Conservation (phyloP, 345 rosid species). For the Geranium brycei region DNA sequence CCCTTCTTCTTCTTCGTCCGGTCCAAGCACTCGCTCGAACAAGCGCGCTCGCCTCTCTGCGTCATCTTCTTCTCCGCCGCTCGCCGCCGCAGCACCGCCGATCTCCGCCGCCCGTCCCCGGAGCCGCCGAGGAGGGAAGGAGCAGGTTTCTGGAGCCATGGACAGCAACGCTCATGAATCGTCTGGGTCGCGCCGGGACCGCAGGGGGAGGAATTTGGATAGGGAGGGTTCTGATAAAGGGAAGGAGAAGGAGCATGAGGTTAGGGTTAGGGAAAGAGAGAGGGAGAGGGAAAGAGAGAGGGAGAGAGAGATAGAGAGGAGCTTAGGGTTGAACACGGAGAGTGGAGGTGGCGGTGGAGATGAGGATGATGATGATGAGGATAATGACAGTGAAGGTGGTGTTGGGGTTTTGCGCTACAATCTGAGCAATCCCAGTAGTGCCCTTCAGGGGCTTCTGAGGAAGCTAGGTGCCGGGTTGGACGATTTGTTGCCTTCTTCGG, state of each 20-base stretch:
- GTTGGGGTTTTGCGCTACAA: slow-evolving; percentile 72
- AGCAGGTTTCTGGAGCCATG: slow-evolving; percentile 23
- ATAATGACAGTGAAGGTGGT: slow-evolving; percentile 79
- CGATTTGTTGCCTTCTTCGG: slow-evolving; percentile 76
- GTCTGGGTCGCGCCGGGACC: slow-evolving; percentile 55
- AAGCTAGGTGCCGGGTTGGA: slow-evolving; percentile 97
- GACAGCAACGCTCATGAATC: slow-evolving; percentile 56
- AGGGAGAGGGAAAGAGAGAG: background rate
- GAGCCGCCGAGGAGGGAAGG: background rate
- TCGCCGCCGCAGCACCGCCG: background rate
- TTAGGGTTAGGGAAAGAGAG: slow-evolving; percentile 24
- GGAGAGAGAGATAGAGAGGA: slow-evolving; percentile 19
- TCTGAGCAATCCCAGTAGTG: slow-evolving; percentile 85
- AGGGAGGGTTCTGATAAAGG: slow-evolving; percentile 48
- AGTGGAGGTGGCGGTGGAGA: slow-evolving; percentile 13
- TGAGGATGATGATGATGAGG: slow-evolving; percentile 33
- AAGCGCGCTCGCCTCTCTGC: slow-evolving; percentile 59
- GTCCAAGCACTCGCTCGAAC: slow-evolving; percentile 34
- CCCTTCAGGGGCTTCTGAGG: slow-evolving; percentile 78
- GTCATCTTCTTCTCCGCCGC: slow-evolving; percentile 18
- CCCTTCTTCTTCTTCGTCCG: slow-evolving; percentile 65
- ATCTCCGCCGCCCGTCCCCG: background rate
- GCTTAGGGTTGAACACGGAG: slow-evolving; percentile 54
- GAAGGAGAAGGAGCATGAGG: slow-evolving; percentile 85
- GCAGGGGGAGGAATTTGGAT: slow-evolving; percentile 24